phyloP scores from a whole-genome alignment of 2,329 filamentous ascomycete species.

The Sporothrix protearum region DNA sequence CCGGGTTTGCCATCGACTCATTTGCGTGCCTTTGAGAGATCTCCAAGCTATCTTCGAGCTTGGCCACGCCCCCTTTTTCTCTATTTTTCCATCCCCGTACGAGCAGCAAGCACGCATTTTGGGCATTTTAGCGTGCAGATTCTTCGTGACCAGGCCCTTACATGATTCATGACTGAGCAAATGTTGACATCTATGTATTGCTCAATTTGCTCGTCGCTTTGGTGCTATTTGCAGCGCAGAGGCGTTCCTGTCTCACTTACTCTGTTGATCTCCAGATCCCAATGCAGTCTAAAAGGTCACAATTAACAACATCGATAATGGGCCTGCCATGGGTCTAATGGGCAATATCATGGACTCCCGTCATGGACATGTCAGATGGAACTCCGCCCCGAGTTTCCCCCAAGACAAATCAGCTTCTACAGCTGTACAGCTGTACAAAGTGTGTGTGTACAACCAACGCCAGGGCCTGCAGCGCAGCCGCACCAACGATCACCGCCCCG shows the following conservation, averaged over 20 bases:
- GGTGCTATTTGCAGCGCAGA: neutral
- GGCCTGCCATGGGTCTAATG: neutral
- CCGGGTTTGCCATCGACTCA: neutral
- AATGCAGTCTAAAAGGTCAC: neutral
- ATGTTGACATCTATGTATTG: neutral
- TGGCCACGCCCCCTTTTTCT: neutral
- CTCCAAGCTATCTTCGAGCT: neutral
- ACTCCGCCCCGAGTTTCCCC: neutral
- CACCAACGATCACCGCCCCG: neutral
- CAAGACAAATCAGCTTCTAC: neutral
- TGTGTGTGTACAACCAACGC: neutral
- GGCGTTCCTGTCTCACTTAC: neutral
- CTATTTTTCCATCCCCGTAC: neutral
- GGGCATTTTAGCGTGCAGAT: neutral
- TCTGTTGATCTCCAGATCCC: neutral
- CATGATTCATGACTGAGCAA: constrained; percentile 11
- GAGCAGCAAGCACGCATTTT: neutral
- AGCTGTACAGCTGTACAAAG: neutral
- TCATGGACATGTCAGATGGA: neutral
- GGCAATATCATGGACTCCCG: neutral
- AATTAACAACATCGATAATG: neutral
- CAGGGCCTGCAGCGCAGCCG: neutral
- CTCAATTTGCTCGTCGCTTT: neutral
- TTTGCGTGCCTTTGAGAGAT: neutral
- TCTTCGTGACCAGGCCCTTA: constrained; percentile 3